A percentile compares a stretch with the other conserved stretches of the same genome.
Conservation (phyloP, 345 rosid genomes). For the Moringa oleifera region DNA sequence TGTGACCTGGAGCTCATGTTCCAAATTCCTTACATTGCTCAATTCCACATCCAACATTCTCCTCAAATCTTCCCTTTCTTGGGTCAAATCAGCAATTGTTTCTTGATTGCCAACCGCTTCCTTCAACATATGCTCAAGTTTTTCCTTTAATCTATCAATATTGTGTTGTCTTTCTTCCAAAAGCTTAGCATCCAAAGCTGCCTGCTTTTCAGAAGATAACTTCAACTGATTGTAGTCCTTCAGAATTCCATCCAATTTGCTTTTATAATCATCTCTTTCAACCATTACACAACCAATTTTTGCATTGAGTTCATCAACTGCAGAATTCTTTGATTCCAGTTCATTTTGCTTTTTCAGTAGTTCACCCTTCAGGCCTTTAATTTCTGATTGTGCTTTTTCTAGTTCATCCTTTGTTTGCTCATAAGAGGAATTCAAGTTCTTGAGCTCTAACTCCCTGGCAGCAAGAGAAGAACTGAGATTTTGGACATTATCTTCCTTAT, state of each 20-base stretch:
- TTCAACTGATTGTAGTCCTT: conserved; percentile 49
- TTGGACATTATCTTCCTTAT: conserved; percentile 44
- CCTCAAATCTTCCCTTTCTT: conserved; percentile 54
- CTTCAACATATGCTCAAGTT: conserved; percentile 34
- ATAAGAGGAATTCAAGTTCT: conserved; percentile 34
- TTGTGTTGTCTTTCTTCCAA: conserved; percentile 48
- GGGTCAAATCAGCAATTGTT: conserved; percentile 37
- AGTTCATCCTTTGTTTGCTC: conserved; percentile 49
- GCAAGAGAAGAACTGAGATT: conserved; percentile 41
- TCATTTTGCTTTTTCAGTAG: conserved; percentile 37
- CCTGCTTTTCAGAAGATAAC: conserved; percentile 49
- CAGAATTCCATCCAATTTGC: conserved; percentile 38
- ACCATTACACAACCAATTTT: conserved; percentile 36
- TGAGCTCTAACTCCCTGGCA: conserved; percentile 57
- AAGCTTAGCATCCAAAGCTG: conserved; percentile 43
- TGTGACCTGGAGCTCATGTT: conserved; percentile 46
- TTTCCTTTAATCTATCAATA: conserved; percentile 43
- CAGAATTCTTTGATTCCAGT: conserved; percentile 43
- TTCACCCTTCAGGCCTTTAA: conserved; percentile 39
- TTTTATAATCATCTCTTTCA: conserved; percentile 47
- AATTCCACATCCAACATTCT: conserved; percentile 46
- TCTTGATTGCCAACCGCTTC: conserved; percentile 35
- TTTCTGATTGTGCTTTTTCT: conserved; percentile 40
- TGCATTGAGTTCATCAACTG: conserved; percentile 48
- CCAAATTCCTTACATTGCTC: conserved; percentile 35